A percentile compares a stretch with the other conserved stretches of the same genome.
phyloP scores from a whole-genome alignment of 805 yeast genomes.

The Ogataea naganishii region DNA sequence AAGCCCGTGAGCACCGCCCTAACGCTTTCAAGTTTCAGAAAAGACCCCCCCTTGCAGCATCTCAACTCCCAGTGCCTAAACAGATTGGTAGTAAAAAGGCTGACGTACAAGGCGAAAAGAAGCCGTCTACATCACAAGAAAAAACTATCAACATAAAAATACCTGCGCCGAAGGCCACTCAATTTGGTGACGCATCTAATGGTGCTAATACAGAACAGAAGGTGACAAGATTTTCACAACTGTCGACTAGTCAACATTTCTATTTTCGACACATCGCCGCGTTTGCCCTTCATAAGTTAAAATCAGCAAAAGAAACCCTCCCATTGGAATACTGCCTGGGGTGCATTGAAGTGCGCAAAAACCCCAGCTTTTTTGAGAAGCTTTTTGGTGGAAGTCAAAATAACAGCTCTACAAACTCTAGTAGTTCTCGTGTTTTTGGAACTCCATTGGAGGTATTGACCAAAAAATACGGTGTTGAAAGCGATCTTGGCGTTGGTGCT shows the following conservation, averaged over 20 bases:
- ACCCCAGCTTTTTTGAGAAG: constrained; percentile 45
- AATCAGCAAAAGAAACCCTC: constrained; percentile 14
- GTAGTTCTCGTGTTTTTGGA: constrained; percentile 56
- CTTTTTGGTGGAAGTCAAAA: constrained; percentile 19
- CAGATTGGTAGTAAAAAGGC: constrained; percentile 13
- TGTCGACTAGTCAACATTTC: constrained; percentile 48
- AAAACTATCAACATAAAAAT: neutral
- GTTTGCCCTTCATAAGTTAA: constrained; percentile 34
- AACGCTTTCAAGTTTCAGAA: constrained; percentile 84
- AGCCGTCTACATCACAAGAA: neutral
- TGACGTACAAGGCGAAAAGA: neutral
- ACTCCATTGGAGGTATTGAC: constrained; percentile 63
- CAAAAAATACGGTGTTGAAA: constrained; percentile 66
- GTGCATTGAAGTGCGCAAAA: constrained; percentile 34
- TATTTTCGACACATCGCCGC: constrained; percentile 52
- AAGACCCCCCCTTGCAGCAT: constrained; percentile 20
- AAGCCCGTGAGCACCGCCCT: constrained; percentile 87
- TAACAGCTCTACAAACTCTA: constrained; percentile 4
- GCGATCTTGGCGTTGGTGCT: constrained; percentile 81
- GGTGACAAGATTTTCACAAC: constrained; percentile 54
- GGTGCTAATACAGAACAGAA: constrained; percentile 10
- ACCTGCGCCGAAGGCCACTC: too few species aligned
- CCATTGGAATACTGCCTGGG: constrained; percentile 31
- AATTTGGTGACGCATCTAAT: neutral
- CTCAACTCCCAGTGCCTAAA: constrained; percentile 26